Base-by-base conservation (phyloP, 2,329 filamentous ascomycete genomes). In the Graphilbum sp. region DNA sequence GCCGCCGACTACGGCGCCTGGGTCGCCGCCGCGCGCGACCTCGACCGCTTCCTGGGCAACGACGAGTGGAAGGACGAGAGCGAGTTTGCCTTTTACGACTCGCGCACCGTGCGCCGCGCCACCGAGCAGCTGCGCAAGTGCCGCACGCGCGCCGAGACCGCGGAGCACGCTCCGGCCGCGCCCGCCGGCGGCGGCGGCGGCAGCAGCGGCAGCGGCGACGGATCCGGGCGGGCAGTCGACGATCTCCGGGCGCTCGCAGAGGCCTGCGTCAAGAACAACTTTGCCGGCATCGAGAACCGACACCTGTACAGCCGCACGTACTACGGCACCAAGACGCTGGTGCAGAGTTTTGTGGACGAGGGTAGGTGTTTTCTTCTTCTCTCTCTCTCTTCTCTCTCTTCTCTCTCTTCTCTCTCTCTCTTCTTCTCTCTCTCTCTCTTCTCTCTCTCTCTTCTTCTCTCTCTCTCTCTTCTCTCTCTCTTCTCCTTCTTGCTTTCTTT, bases 291-390 rank as follows among this genome's bases (percentile, higher is more conserved):
- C 13, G 90, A 98, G 57, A 96, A 94, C 50, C 76, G 88, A 10
- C 72, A 85, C 39, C 61, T 98, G n/a, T 98, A 98, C 55, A 93
- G 84, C 50, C 87, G 96, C 60, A 93, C 88, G 3, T 98, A 98
- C 54, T 94, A 86, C 49, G 90, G 90, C 24, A 96, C 90, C n/a
- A 98, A 98, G 58, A 75, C 90, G 43, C 59, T 95, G 46, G 83
- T 94, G 23, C 90, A 96, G 57, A 76, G 78, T 39, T 96, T 88
- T 52, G 64, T 94, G 33, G 84, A 95, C 43, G 87, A 96, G 59
- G 67, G 75, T 77, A 19, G 53, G 45, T 27, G 17, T 25, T 19
- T 16, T 25, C 18, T 12, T 9, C 11, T 12, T 15, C 4, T 17
- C 29, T 9, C 5, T 13, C 5, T 13, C 3, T 34, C 32, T 36